Conservation (phyloP, 2,329 filamentous ascomycete species). For the Penicillium sp. region DNA sequence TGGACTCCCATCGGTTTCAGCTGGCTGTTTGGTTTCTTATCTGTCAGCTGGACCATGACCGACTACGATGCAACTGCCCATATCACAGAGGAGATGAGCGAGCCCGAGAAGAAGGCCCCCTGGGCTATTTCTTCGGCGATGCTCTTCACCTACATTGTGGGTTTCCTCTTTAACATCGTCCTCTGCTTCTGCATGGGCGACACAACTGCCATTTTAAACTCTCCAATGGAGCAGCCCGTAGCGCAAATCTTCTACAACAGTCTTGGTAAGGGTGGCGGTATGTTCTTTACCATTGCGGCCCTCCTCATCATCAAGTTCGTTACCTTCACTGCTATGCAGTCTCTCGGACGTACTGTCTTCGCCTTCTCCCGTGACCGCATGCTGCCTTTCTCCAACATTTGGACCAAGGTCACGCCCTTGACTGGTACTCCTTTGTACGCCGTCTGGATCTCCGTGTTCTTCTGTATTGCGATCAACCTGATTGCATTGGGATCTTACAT, state of each 20-base stretch:
- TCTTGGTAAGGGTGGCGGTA: constrained; percentile 54
- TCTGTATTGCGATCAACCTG: constrained; percentile 59
- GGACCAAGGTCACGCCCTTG: constrained; percentile 51
- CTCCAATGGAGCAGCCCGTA: constrained; percentile 54
- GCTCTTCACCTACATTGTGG: constrained; percentile 56
- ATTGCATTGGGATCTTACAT: constrained; percentile 52
- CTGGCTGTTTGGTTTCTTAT: constrained; percentile 62
- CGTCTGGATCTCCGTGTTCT: constrained; percentile 58
- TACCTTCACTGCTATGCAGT: constrained; percentile 59
- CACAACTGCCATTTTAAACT: constrained; percentile 46
- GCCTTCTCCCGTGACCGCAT: constrained; percentile 57
- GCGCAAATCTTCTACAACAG: constrained; percentile 61
- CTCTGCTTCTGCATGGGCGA: constrained; percentile 60
- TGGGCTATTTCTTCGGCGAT: constrained; percentile 59
- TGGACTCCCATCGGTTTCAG: constrained; percentile 58
- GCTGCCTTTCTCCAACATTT: constrained; percentile 49
- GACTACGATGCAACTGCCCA: constrained; percentile 52
- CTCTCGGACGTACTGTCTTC: constrained; percentile 56
- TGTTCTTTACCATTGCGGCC: constrained; percentile 58
- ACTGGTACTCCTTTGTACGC: constrained; percentile 56
- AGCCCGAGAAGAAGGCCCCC: constrained; percentile 55
- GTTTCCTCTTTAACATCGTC: constrained; percentile 61
- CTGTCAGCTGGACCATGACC: constrained; percentile 63
- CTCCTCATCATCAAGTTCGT: constrained; percentile 62
- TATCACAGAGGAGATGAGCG: constrained; percentile 55